Evolutionary conservation across 257 asterid species (phyloP), one percentile per base, ranked within the genome.

Genomic region (Catharanthus roseus): DNA sequence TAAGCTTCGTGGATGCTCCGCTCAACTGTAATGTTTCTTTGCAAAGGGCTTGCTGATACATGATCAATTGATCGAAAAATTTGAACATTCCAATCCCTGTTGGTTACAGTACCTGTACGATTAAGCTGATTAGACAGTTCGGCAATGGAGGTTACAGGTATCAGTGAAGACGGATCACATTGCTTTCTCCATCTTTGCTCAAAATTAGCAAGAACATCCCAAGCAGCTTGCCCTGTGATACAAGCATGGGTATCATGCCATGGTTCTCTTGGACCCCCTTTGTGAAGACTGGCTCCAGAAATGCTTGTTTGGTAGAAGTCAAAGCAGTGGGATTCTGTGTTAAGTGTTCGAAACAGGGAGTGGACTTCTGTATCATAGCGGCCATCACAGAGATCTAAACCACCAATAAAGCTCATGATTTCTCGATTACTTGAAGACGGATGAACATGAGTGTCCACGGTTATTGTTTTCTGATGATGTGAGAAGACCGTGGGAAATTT

Each of bases 251-350:
- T 82, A 68, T 92, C 98, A 21, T 92, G 98, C 98, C 98, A 90
- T 13, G 97, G 98, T 80, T 90, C 95, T 68, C 98, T 72, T 3
- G 98, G 98, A 44, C 98, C 98, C 2, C 98, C 98, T 74, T 88
- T 90, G 71, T 87, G 96, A 16, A 92, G 87, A 72, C 80, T 86
- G 6, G 96, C 97, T 24, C 96, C 95, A 0, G 87, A 77, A 49
- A 92, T 74, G 82, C 97, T 85, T 2, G 97, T 92, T 64, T 92
- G 98, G 76, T 90, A 92, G 38, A 90, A 92, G 71, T 92, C 98
- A 29, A 49, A 83, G 73, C 90, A 82, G 71, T 92, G 98, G 34
- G 96, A 83, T 72, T 88, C 95, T 3, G 82, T 79, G 66, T 92
- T 92, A 4, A 92, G 95, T 6, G 97, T 90, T 67, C 60, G 77